Evolutionary conservation across 2,329 filamentous ascomycete species (phyloP).

Genomic region (Sclerotiophoma versabilis): DNA sequence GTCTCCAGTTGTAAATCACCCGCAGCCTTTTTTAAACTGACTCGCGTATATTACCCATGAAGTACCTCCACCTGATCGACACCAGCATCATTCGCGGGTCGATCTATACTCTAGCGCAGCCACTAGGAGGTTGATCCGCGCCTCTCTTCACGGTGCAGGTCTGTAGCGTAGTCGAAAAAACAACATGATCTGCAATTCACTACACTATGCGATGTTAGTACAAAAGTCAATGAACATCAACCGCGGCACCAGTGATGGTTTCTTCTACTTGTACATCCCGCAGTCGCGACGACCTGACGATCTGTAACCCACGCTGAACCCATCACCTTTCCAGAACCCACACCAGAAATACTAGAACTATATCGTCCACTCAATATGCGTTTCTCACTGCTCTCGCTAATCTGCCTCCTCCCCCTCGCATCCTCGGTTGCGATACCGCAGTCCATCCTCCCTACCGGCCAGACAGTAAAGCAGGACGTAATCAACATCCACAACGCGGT

Average conservation of each 20-base stretch:
- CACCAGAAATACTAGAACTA: neutral
- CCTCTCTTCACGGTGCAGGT: neutral
- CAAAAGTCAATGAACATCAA: neutral
- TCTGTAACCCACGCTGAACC: neutral
- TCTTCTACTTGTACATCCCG: neutral
- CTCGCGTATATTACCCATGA: neutral
- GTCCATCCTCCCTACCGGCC: slow-evolving; percentile 15
- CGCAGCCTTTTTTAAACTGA: neutral
- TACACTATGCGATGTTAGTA: neutral
- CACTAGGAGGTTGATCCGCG: neutral
- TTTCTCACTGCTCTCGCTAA: neutral
- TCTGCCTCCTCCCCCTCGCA: slow-evolving; percentile 1
- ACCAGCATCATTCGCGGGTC: slow-evolving; percentile 1
- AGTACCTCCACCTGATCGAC: neutral
- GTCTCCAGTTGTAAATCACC: neutral
- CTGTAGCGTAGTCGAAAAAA: slow-evolving; percentile 1
- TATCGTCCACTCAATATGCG: neutral
- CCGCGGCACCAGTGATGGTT: neutral
- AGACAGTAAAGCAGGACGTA: slow-evolving; percentile 22
- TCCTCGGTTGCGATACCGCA: slow-evolving; percentile 5
- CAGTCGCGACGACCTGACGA: too few species aligned
- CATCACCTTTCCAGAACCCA: neutral
- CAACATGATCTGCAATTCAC: neutral
- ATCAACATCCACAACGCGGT: slow-evolving; percentile 28
- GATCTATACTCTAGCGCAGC: slow-evolving; percentile 3